Evolutionary conservation across 768 basidiomycete species (phyloP), one percentile per base, ranked within the genome.

Genomic region (Asterophora lycoperdoides): DNA sequence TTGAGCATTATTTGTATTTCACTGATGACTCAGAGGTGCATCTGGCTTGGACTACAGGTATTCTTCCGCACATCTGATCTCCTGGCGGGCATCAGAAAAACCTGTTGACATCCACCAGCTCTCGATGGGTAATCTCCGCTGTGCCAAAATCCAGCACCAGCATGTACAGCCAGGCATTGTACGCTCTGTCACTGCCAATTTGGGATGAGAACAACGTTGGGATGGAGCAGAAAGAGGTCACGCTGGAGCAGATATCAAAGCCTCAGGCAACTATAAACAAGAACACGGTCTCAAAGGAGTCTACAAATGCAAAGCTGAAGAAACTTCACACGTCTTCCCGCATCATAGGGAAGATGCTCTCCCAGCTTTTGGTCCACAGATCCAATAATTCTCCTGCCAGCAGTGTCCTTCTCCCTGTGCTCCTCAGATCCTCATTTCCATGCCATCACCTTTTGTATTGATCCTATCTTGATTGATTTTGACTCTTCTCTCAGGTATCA

Each of bases 121-220:
- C 60, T 18, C 51, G 37, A 17, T 56, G 53, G 52, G 58, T 53
- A 23, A 44, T 52, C n/a, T 56, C 55, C 14, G 52, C 54, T 40
- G 48, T 28, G 23, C 55, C 54, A 8, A 54, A 56, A 23, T 49
- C 60, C 11, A 58, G 52, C 20, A 56, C 53, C 6, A 63, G 62
- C 36, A 28, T 47, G 28, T 61, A 60, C 41, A 63, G 62, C 34
- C 58, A 63, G 26, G 54, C 46, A 1, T 63, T 57, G 4, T 61
- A 53, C 30, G 23, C 11, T 10, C 15, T 39, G 8, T 54, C 56
- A 5, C 57, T 54, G n/a, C 46, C 44, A 18, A 23, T 44, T 13
- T 57, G n/a, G n/a, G n/a, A n/a, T n/a, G n/a, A n/a, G n/a, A n/a
- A n/a, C n/a, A n/a, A n/a, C n/a, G n/a, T n/a, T n/a, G n/a, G n/a